Conservation (phyloP, 768 basidiomycete species). For the Trametes coccinea region DNA sequence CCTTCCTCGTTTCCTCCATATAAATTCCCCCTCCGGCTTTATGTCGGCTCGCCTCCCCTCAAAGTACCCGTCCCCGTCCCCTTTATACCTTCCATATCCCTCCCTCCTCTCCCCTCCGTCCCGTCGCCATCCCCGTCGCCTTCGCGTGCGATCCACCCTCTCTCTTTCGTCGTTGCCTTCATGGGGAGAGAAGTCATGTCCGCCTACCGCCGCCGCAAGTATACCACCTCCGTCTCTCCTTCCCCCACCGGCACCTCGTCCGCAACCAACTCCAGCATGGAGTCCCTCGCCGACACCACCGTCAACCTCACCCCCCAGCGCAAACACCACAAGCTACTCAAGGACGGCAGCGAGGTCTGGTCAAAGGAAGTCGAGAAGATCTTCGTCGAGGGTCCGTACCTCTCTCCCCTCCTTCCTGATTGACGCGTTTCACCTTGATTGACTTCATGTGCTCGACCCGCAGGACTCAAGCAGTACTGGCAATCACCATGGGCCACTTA, state of each 20-base stretch:
- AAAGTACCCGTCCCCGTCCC: conserved; percentile 13
- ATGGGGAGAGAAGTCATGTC: conserved; percentile 30
- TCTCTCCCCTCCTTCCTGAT: not conserved
- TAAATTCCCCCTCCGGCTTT: conserved; percentile 28
- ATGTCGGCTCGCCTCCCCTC: conserved; percentile 23
- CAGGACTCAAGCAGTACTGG: conserved; percentile 78
- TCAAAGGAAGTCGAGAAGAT: conserved; percentile 74
- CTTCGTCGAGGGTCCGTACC: conserved; percentile 66
- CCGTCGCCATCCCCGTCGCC: not conserved
- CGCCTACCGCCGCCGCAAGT: conserved; percentile 31
- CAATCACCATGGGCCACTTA: conserved; percentile 80
- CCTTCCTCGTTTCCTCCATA: conserved; percentile 17
- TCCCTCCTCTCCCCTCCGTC: not conserved
- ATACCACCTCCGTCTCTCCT: conserved; percentile 32
- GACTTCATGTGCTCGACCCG: conserved; percentile 5
- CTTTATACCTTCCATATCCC: conserved; percentile 34
- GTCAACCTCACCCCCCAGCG: conserved; percentile 67
- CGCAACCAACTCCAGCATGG: conserved; percentile 24
- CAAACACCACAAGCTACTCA: conserved; percentile 83
- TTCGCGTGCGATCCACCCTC: conserved; percentile 13
- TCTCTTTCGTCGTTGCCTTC: conserved; percentile 18
- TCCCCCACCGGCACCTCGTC: conserved; percentile 27
- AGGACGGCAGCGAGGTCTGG: conserved; percentile 84
- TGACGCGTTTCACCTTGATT: conserved; percentile 5
- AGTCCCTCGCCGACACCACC: conserved; percentile 32